Percentiles rank a stretch among this genome's conserved stretches.
Conservation (phyloP, 2,329 filamentous ascomycete genomes). For the Ilyonectria robusta region DNA sequence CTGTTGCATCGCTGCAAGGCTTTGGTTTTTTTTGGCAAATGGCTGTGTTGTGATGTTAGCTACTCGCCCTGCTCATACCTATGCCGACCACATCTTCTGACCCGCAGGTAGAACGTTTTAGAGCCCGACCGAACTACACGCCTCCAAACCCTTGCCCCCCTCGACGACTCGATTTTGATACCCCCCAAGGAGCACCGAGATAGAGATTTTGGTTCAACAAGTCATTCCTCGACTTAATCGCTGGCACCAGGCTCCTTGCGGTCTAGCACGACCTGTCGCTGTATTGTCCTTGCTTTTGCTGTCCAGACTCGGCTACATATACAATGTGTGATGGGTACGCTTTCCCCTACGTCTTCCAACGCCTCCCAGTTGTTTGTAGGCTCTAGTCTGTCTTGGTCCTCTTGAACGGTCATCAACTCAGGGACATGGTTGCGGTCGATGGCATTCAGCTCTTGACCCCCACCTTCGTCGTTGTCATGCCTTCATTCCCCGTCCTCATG, state of each 20-base stretch:
- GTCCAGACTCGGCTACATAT: conserved; percentile 38
- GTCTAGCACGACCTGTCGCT: conserved; percentile 31
- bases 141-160: conserved; percentile 26
- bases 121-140: conserved; percentile 47
- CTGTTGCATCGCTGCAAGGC: conserved; percentile 18
- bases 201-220: conserved; percentile 30
- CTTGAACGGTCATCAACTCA: conserved; percentile 18
- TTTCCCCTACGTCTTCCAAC: conserved; percentile 40
- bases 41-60: conserved; percentile 9
- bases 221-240: conserved; percentile 29
- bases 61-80: conserved; percentile 34
- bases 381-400: conserved; percentile 18
- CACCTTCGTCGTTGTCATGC: conserved; percentile 29
- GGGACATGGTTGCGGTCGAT: conserved; percentile 13
- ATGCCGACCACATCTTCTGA: conserved; percentile 43
- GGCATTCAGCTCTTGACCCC: conserved; percentile 21
- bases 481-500: conserved; percentile 29
- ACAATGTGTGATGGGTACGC: conserved; percentile 62
- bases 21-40: conserved; percentile 22
- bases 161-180: conserved; percentile 30
- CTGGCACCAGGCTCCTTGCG: conserved; percentile 27
- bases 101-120: conserved; percentile 45
- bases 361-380: conserved; percentile 49
- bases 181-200: conserved; percentile 18
- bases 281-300: conserved; percentile 42